These are phyloP conservation scores for Picochlorum sp. DNA, from an alignment of 139 green algal genomes.

Conservation along the genomic window DNA sequence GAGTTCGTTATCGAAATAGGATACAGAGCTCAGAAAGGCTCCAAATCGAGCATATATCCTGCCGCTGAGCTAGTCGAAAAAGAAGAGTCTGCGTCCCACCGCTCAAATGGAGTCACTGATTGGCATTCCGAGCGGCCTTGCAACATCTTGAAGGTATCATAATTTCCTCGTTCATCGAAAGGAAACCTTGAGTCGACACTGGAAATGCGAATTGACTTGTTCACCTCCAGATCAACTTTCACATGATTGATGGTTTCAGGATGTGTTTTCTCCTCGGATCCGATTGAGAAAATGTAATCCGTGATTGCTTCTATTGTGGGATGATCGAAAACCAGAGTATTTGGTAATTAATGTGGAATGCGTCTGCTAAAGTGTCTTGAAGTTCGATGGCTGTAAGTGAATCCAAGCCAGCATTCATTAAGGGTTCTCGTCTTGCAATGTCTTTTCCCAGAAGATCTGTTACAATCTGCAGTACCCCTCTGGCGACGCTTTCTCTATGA, in stretches of 20 bases:
- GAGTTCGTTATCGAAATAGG: slow-evolving; percentile 49
- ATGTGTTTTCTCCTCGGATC: not conserved
- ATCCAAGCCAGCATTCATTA: slow-evolving; percentile 45
- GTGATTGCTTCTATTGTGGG: slow-evolving; percentile 21
- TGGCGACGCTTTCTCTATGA: too few species aligned
- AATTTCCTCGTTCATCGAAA: too few species aligned
- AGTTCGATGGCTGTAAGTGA: slow-evolving; percentile 73
- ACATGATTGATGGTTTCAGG: not conserved
- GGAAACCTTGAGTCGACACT: not conserved
- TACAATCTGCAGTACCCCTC: too few species aligned
- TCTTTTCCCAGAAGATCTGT: too few species aligned
- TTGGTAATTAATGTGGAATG: slow-evolving; percentile 32
- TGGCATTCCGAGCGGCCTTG: too few species aligned
- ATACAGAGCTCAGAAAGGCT: slow-evolving; percentile 44
- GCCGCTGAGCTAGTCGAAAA: too few species aligned
- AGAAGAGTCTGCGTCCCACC: slow-evolving; percentile 50
- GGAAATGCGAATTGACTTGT: not conserved
- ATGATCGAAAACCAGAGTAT: slow-evolving; percentile 59
- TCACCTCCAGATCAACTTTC: not conserved
- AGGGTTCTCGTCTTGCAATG: slow-evolving; percentile 11
- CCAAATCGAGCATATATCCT: slow-evolving; percentile 42
- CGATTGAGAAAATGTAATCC: not conserved
- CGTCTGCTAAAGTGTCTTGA: slow-evolving; percentile 42
- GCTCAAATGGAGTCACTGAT: slow-evolving; percentile 16
- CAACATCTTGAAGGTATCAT: too few species aligned